phyloP scores from a whole-genome alignment of 176 grass and related monocot genomes.

The Musa troglodytarum region DNA sequence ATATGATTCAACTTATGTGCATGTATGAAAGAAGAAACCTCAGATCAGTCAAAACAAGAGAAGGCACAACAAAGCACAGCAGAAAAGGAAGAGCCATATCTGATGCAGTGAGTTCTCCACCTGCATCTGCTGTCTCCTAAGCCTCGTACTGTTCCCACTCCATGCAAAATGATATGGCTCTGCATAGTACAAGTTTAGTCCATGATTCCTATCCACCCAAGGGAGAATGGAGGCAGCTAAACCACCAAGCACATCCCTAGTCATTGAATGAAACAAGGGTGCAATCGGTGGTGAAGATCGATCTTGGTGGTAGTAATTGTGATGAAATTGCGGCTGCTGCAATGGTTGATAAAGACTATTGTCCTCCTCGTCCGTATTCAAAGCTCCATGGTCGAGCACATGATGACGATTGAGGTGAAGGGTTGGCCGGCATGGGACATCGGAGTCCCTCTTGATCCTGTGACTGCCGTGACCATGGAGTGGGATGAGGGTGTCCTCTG shows the following conservation, averaged over 20 bases:
- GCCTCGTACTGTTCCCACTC: constrained; percentile 26
- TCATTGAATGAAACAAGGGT: constrained; percentile 17
- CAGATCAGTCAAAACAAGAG: constrained; percentile 45
- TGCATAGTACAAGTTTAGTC: constrained; percentile 21
- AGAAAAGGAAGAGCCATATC: constrained; percentile 56
- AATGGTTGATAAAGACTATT: too few species aligned
- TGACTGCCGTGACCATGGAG: constrained; percentile 2
- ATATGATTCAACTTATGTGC: not conserved
- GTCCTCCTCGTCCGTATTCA: too few species aligned
- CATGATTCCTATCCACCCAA: constrained; percentile 28
- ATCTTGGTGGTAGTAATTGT: not conserved
- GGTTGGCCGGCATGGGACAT: constrained; percentile 39
- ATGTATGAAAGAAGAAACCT: not conserved
- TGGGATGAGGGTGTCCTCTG: constrained; percentile 3
- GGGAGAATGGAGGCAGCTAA: constrained; percentile 44
- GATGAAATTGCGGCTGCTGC: not conserved
- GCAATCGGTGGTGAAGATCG: constrained; percentile 1
- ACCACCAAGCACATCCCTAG: constrained; percentile 39
- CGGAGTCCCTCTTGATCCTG: not conserved
- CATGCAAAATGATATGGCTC: constrained; percentile 14
- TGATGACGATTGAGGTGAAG: not conserved
- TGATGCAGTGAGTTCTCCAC: constrained; percentile 67
- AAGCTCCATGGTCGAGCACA: too few species aligned
- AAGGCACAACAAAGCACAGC: constrained; percentile 53
- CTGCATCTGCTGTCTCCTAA: constrained; percentile 47